Evolutionary conservation across 2,329 filamentous ascomycete genomes (phyloP), one percentile per base, ranked within the genome.

Genomic region (Cordyceps cateniannulata): DNA sequence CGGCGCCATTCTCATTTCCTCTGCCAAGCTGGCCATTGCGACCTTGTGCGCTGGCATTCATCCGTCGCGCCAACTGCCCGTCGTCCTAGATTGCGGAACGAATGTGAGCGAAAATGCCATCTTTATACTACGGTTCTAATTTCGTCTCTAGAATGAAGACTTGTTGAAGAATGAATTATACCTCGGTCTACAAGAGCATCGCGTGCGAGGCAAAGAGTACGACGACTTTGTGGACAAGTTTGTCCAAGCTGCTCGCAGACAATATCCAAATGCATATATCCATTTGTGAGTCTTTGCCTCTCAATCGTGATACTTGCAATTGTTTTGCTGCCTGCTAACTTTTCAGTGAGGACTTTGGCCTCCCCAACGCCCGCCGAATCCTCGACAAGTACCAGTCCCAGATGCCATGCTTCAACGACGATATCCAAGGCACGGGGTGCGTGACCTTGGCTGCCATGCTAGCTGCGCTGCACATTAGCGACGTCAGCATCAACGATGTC

Each of bases 11-110:
- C 78, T 96, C 44, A 96, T 96, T 62, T 92, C 88, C 2, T 81
- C 91, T 1, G 92, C 92, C 7, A 96, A 96, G 70, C 77, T 96
- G 29, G 87, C 88, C 10, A 79, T 96, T 47, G 91, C 90, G 27
- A 96, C 92, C 0, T 76, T 95, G 0, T 96, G 91, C 70, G 91
- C 89, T n/a, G 92, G 92, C 8, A 84, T 96, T 7, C 89, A 96
- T 69, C 91, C 90, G 0, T 86, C 87, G 45, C 80, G 90, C 25
- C 90, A 89, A 5, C 77, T 96, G 0, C 89, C 90, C 0, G 90
- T 96, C 0, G 88, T 93, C 0, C 77, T 96, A 1, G 92, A 96
- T 70, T 93, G 90, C 63, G 92, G 92, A 2, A 96, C 91, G 1
- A 82, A 96, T 73, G 50, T 52, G n/a, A n/a, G n/a, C n/a, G n/a